phyloP scores from a whole-genome alignment of 441 rosid species.

The Populus hybrid region DNA sequence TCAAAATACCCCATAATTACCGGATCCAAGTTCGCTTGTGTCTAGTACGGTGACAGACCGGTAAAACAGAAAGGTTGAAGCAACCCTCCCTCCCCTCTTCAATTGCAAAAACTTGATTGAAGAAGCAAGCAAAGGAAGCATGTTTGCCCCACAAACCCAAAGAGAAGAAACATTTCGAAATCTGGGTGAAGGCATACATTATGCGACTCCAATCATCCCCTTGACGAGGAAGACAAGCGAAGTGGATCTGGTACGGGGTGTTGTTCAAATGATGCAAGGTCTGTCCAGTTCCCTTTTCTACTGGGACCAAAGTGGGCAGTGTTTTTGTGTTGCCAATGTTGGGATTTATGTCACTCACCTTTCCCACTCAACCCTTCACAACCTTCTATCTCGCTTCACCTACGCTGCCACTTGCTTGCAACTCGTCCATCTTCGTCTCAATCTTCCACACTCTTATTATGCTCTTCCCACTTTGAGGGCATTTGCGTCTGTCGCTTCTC shows the following conservation, averaged over 20 bases:
- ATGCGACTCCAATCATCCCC: conserved; percentile 44
- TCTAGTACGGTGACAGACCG: no score
- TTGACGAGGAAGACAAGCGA: conserved; percentile 53
- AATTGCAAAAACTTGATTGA: no score
- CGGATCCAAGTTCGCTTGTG: no score
- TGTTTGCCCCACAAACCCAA: conserved; percentile 17
- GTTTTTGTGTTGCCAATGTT: conserved; percentile 37
- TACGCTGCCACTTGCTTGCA: conserved; percentile 75
- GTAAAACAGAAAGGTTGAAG: background rate
- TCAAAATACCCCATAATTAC: no score
- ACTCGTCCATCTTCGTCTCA: conserved; percentile 52
- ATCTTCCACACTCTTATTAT: conserved; percentile 28
- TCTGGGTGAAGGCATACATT: conserved; percentile 41
- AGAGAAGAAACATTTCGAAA: background rate
- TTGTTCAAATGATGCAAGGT: conserved; percentile 76
- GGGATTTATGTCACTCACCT: conserved; percentile 73
- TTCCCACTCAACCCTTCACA: conserved; percentile 60
- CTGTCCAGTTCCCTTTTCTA: conserved; percentile 52
- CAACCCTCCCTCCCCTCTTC: conserved; percentile 7
- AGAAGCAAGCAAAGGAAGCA: background rate
- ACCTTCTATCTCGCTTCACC: conserved; percentile 52
- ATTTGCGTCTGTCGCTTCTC: conserved; percentile 60
- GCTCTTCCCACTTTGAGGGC: conserved; percentile 72
- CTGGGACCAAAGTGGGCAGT: conserved; percentile 54
- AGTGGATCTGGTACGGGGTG: conserved; percentile 63